Evolutionary conservation across 371 early-diverging fungal genomes (phyloP), one percentile per base, ranked within the genome.

Genomic region (Mucor indicus): DNA sequence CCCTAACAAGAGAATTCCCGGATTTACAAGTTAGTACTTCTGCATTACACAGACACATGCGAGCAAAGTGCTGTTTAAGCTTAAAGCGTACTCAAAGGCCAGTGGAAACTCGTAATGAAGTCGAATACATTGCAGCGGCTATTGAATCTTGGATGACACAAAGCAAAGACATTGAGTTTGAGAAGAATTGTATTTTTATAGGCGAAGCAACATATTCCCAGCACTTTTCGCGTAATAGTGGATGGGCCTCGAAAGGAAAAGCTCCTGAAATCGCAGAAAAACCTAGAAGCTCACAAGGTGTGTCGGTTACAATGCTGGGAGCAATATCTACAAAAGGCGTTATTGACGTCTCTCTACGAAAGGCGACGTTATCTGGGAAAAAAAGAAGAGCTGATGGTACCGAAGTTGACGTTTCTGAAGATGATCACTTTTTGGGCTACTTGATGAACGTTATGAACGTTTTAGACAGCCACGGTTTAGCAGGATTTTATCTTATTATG

Each of bases 301-400:
- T 15, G 11, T n/a, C 9, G 4, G 20, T 44, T 20, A 44, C 46
- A 2, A 23, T 46, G 17, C 21, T 46, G 37, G 46, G 46, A 2
- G 46, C 46, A 25, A 46, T 37, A 4, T 36, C 37, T 32, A 4
- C 46, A 15, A 4, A 46, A 31, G 46, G 25, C 25, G 4, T 46
- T 7, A 37, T 46, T 4, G 37, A 46, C 24, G 21, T 46, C 11
- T 22, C 17, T 15, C 22, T 44, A 22, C 22, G 15, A 46, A 37
- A 46, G 38, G 16, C 47, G 12, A 24, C 36, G 13, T 38, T 20
- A 20, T 38, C 21, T 12, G 9, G n/a, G n/a, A n/a, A n/a, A n/a
- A n/a, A n/a, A n/a, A n/a, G n/a, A n/a, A n/a, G n/a, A n/a, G n/a
- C n/a, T n/a, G n/a, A n/a, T n/a, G n/a, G n/a, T n/a, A n/a, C n/a